Percentiles rank a stretch among this genome's conserved stretches.
These are phyloP conservation scores for Tolypocladium sp. DNA, from an alignment of 2,329 filamentous ascomycete species.

Conservation along the genomic window DNA sequence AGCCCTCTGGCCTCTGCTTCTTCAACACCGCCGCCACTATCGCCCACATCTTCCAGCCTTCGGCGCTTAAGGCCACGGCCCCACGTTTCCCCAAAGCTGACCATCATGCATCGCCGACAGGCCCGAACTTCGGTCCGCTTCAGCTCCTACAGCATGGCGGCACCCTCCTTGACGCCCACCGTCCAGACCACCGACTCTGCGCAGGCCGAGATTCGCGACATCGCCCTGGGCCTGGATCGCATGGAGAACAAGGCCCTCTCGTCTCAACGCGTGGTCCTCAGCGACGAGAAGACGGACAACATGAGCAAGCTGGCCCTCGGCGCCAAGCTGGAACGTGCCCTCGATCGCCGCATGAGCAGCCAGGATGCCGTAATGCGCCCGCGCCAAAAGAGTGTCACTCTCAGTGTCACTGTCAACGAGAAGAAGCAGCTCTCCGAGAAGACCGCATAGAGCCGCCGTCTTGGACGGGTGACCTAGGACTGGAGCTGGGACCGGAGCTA, in stretches of 20 bases:
- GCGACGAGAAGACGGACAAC: conserved; percentile 70
- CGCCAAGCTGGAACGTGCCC: conserved; percentile 81
- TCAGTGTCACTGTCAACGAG: conserved; percentile 14
- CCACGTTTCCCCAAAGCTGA: not conserved
- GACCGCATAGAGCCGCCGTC: conserved; percentile 5
- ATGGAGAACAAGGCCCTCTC: conserved; percentile 83
- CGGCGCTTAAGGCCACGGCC: not conserved
- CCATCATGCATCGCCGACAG: conserved; percentile 22
- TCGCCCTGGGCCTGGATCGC: conserved; percentile 72
- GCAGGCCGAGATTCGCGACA: conserved; percentile 53
- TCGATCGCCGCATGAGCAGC: conserved; percentile 75
- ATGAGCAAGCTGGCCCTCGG: conserved; percentile 81
- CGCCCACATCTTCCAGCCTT: not conserved
- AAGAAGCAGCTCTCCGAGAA: conserved; percentile 30
- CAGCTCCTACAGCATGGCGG: conserved; percentile 51
- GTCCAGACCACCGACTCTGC: conserved; percentile 44
- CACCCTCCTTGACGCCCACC: conserved; percentile 51
- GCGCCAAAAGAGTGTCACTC: conserved; percentile 24
- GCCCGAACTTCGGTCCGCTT: conserved; percentile 46
- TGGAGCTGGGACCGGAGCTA: not conserved
- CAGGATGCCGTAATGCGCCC: conserved; percentile 82
- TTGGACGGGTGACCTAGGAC: not conserved
- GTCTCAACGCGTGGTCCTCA: conserved; percentile 65
- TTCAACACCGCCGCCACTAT: not conserved
- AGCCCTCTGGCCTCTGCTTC: not conserved